Evolutionary conservation across 2,329 filamentous ascomycete genomes (phyloP), one percentile per base, ranked within the genome.

Genomic region (Ophiostoma australiae): DNA sequence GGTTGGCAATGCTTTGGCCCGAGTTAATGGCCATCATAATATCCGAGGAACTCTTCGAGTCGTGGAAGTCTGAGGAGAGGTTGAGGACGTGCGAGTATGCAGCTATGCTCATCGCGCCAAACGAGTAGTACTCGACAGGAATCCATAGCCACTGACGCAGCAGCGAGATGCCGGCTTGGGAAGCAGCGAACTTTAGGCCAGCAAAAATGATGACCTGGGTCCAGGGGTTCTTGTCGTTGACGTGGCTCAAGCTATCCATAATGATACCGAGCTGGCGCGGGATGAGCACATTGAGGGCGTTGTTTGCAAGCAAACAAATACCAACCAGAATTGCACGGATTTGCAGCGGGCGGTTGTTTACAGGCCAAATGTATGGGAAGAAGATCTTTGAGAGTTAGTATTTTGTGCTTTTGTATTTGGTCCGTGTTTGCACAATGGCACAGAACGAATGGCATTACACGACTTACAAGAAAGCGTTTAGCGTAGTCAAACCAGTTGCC

Each of bases 211-310:
- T 72, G 2, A 87, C 84, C 33, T 86, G 83, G 3, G 81, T 73
- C 86, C 86, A 87, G 0, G 84, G 82, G 69, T 81, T 84, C 71
- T 78, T 82, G 63, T 82, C 79, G 61, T 84, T 82, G 48, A 76
- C 78, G 10, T 83, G 81, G 39, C 84, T 84, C 31, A 96, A 81
- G 72, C 86, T 86, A 76, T 95, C 88, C 74, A 92, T 89, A 73
- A 97, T 89, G 72, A 91, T 87, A 74, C 92, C 93, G 41, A 94
- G 87, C 77, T 95, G 91, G 27, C 91, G 86, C n/a, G 93, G 93
- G 41, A 93, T 87, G 61, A 96, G 81, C 17, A 97, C 82, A 75
- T 93, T 92, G 68, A 96, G 82, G 5, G 86, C 86, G 74, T 94
- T 92, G 70, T 89, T 86, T 69, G 84, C 81, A n/a, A 93, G 78